A percentile compares a stretch with the other conserved stretches of the same genome.
phyloP scores from a whole-genome alignment of 2,329 filamentous ascomycete species.

The Endocalyx cinctus region DNA sequence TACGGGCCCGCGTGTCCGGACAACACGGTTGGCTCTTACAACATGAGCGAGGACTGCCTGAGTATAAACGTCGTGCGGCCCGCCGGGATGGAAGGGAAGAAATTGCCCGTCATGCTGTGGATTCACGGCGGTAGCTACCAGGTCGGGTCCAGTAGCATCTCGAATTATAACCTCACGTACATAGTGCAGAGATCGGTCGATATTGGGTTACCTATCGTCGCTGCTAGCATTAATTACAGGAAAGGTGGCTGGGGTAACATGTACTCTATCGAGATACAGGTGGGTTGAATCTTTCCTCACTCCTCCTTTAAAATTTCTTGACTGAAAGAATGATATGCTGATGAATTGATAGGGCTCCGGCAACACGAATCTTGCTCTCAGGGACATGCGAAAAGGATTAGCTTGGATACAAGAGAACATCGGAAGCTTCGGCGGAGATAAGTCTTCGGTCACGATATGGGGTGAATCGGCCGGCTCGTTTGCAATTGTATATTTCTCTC shows the following conservation, averaged over 20 bases:
- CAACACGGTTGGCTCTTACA: slow-evolving; percentile 10
- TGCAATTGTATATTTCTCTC: slow-evolving; percentile 18
- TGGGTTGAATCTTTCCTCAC: slow-evolving; percentile 1
- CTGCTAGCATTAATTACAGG: slow-evolving; percentile 44
- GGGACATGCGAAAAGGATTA: slow-evolving; percentile 23
- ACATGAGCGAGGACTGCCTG: slow-evolving; percentile 29
- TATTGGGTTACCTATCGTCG: slow-evolving; percentile 41
- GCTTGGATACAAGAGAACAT: slow-evolving; percentile 26
- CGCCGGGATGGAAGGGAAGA: slow-evolving; percentile 7
- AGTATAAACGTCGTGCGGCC: slow-evolving; percentile 29
- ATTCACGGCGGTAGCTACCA: slow-evolving; percentile 28
- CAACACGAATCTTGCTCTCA: slow-evolving; percentile 21
- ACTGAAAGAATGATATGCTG: slow-evolving; percentile 2
- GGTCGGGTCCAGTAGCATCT: slow-evolving; percentile 27
- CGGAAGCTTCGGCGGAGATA: slow-evolving; percentile 20
- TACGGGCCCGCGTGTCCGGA: slow-evolving; percentile 21
- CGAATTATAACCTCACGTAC: slow-evolving; percentile 57
- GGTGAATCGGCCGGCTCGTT: slow-evolving; percentile 27
- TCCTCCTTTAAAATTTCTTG: not conserved
- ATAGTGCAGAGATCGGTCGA: slow-evolving; percentile 43
- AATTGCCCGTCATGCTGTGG: slow-evolving; percentile 28
- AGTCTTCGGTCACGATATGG: slow-evolving; percentile 25
- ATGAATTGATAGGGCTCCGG: slow-evolving; percentile 18
- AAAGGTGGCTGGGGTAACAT: slow-evolving; percentile 25
- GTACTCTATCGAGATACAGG: slow-evolving; percentile 24